phyloP scores from a whole-genome alignment of 495 filamentous ascomycete genomes.

The Xylaria palmicola region DNA sequence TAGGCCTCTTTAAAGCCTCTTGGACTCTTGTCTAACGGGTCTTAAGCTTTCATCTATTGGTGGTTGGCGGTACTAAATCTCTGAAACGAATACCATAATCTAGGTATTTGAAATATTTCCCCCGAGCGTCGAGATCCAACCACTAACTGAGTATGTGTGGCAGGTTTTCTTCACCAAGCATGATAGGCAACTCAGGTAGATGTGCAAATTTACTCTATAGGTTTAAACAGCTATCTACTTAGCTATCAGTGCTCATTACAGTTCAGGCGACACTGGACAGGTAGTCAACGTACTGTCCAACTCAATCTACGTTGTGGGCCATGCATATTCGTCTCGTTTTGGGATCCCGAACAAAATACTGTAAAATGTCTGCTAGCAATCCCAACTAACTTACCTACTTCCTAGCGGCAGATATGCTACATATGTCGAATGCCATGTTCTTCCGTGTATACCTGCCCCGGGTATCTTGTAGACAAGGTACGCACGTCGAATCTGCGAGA shows the following conservation, averaged over 20 bases:
- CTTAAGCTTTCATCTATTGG: neutral
- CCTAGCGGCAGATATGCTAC: neutral
- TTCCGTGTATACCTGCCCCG: neutral
- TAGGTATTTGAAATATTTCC: slow-evolving; percentile 10
- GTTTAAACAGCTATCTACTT: too few species aligned
- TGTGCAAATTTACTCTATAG: neutral
- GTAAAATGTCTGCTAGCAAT: neutral
- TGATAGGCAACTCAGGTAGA: neutral
- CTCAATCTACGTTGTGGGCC: neutral
- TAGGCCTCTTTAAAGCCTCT: neutral
- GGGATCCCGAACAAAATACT: neutral
- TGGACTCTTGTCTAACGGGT: neutral
- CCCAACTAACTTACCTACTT: neutral
- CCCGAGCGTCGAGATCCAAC: too few species aligned
- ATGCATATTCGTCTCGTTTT: neutral
- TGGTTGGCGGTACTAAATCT: neutral
- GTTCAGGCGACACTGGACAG: too few species aligned
- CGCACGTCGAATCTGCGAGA: neutral
- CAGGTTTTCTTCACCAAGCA: too few species aligned
- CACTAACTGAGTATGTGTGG: too few species aligned
- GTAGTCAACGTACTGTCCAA: neutral
- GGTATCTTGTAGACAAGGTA: neutral
- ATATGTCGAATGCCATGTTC: neutral
- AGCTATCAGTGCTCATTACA: too few species aligned
- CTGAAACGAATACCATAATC: neutral